Percentiles rank a stretch among this genome's conserved stretches.
Evolutionary conservation across 73 alveolate species (phyloP).

Genomic region (Tetrahymena malaccensis): DNA sequence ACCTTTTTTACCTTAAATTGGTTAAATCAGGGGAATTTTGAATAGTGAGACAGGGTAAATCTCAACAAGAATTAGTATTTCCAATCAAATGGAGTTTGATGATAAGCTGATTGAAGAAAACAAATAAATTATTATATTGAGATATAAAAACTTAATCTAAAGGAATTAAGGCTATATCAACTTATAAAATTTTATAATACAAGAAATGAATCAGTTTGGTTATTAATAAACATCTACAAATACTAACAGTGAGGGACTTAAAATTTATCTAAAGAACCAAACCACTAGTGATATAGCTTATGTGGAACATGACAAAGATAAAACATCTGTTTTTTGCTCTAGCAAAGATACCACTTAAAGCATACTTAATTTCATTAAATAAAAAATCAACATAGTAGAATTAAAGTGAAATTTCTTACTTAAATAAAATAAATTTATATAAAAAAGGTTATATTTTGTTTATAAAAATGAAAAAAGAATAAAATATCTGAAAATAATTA

Average conservation of each 20-base stretch:
- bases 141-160: neutral
- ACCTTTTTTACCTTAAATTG: neutral
- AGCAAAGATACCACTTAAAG: neutral
- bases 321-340: neutral
- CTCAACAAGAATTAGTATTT: neutral
- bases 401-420: neutral
- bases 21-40: neutral
- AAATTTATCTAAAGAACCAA: neutral
- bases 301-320: neutral
- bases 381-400: neutral
- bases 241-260: neutral
- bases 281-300: neutral
- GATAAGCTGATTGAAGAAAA: neutral
- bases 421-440: too few relatives aligned
- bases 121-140: neutral
- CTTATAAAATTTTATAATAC: neutral
- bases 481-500: too few relatives aligned
- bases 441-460: too few relatives aligned
- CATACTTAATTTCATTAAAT: neutral
- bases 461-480: too few relatives aligned
- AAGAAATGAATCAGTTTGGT: neutral
- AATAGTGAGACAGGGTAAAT: neutral
- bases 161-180: neutral
- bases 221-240: neutral
- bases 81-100: neutral